Conservation (phyloP, 345 rosid genomes). For the Iberis pinnata region DNA sequence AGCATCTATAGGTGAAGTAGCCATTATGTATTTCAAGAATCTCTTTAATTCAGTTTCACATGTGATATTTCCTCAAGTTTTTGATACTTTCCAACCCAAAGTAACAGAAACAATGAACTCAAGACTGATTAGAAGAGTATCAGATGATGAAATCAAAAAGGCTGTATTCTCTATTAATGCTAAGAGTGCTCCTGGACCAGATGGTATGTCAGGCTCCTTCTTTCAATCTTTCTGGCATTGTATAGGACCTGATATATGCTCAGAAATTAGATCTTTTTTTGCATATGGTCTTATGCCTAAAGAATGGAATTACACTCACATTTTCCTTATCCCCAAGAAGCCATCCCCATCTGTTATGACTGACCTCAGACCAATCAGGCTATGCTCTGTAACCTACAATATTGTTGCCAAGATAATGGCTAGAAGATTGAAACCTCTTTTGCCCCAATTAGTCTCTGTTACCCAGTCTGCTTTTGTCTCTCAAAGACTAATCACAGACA, state of each 20-base stretch:
- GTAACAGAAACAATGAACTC: neutral
- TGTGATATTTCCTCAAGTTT: fast-evolving
- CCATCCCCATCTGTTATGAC: no score
- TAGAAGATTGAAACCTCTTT: neutral
- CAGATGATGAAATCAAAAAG: no score
- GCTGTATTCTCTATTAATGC: neutral
- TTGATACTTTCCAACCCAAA: neutral
- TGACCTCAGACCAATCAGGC: neutral
- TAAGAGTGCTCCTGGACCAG: neutral
- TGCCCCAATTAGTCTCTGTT: neutral
- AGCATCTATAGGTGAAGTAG: neutral
- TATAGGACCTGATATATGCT: neutral
- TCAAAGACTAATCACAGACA: neutral
- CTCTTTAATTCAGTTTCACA: neutral
- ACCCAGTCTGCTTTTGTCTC: neutral
- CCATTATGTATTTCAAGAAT: neutral
- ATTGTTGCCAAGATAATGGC: neutral
- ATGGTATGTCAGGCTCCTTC: neutral
- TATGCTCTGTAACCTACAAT: neutral
- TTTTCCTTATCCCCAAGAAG: neutral
- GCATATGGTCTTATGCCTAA: no score
- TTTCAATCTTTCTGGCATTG: neutral
- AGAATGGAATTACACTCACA: no score
- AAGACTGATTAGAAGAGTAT: no score
- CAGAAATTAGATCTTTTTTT: no score